phyloP scores from a whole-genome alignment of 768 basidiomycete species.

The Phylloporus arenicola region DNA sequence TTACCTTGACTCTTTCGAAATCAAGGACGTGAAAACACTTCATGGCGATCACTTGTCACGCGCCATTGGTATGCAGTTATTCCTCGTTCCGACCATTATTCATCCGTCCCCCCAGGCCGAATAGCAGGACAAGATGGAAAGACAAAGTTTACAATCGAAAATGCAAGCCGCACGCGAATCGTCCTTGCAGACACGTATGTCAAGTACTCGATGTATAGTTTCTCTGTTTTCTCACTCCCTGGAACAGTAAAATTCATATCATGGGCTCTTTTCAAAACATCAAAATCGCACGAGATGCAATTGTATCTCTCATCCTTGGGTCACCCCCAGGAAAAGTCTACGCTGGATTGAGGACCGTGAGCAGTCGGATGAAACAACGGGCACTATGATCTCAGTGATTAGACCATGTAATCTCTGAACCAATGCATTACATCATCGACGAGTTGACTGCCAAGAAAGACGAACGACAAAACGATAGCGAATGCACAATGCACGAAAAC shows the following conservation, averaged over 20 bases:
- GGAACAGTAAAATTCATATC: slow-evolving; percentile 88
- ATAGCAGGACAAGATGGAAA: slow-evolving; percentile 99
- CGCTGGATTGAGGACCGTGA: slow-evolving; percentile 84
- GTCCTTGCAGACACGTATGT: slow-evolving; percentile 95
- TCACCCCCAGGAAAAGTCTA: slow-evolving; percentile 95
- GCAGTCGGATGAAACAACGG: slow-evolving; percentile 89
- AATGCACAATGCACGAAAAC: neutral
- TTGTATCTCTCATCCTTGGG: slow-evolving; percentile 91
- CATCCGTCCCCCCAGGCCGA: slow-evolving; percentile 53
- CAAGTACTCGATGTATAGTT: neutral
- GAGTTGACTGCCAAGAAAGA: slow-evolving; percentile 4
- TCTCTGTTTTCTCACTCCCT: slow-evolving; percentile 5
- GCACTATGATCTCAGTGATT: slow-evolving; percentile 48
- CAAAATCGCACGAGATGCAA: slow-evolving; percentile 93
- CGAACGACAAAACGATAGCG: neutral
- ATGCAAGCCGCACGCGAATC: slow-evolving; percentile 93
- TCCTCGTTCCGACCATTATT: neutral
- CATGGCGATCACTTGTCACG: slow-evolving; percentile 98
- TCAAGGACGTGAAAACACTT: slow-evolving; percentile 97
- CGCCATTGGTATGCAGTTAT: slow-evolving; percentile 71
- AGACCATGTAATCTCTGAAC: slow-evolving; percentile 5
- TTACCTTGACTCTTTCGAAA: slow-evolving; percentile 97
- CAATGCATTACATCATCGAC: slow-evolving; percentile 7
- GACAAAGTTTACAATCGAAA: slow-evolving; percentile 98
- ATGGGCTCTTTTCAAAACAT: slow-evolving; percentile 99